These are phyloP conservation scores for Tolypocladium inflatum DNA, from an alignment of 2,329 filamentous ascomycete genomes.

Conservation along the genomic window DNA sequence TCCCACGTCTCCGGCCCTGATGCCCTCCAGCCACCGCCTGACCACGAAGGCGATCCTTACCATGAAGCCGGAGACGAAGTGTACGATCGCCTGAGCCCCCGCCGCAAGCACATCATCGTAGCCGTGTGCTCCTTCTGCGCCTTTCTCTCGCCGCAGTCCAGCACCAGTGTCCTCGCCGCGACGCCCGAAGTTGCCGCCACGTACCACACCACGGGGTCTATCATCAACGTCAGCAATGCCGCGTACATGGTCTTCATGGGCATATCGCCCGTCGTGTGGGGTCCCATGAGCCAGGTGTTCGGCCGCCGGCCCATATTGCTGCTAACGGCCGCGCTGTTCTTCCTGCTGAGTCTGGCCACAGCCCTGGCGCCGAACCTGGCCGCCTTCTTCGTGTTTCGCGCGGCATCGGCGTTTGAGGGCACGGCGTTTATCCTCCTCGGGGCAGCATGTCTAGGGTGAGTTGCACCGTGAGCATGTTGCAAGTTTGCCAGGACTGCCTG, in stretches of 20 bases:
- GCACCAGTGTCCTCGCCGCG: constrained; percentile 63
- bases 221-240: constrained; percentile 68
- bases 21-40: constrained; percentile 12
- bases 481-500: neutral
- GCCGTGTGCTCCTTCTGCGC: constrained; percentile 62
- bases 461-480: constrained; percentile 7
- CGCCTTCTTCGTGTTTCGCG: constrained; percentile 64
- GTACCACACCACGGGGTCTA: constrained; percentile 54
- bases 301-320: constrained; percentile 49
- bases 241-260: constrained; percentile 70
- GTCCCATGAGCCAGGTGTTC: constrained; percentile 59
- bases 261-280: constrained; percentile 59
- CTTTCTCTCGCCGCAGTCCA: constrained; percentile 66
- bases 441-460: constrained; percentile 54
- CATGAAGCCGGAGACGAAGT: constrained; percentile 20
- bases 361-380: constrained; percentile 62
- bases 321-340: constrained; percentile 52
- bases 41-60: constrained; percentile 24
- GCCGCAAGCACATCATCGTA: constrained; percentile 59
- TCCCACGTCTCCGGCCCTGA: constrained; percentile 21
- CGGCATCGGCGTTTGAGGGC: constrained; percentile 65
- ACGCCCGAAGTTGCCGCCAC: constrained; percentile 63
- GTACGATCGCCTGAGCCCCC: constrained; percentile 55
- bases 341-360: constrained; percentile 60
- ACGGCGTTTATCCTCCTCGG: constrained; percentile 67